Conservation (phyloP, 1,284 basidiomycete genomes). For the Apiotrichum sp. region DNA sequence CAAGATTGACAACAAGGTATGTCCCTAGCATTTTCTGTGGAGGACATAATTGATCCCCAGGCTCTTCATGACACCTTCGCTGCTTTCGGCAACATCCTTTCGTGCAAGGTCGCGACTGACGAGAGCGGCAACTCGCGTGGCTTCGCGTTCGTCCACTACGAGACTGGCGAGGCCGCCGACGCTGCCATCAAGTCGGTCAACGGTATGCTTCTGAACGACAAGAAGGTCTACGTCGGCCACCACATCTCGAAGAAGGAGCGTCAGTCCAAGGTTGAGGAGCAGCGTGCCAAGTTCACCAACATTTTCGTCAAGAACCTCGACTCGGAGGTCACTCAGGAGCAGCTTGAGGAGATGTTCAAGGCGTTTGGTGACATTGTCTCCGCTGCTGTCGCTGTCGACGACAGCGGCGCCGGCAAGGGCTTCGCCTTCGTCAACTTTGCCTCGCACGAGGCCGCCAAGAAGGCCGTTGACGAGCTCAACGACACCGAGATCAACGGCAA, state of each 20-base stretch:
- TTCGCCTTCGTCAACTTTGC: slow-evolving; percentile 99
- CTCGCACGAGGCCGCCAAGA: slow-evolving; percentile 82
- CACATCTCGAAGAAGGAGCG: slow-evolving; percentile 98
- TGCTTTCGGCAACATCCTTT: slow-evolving; percentile 96
- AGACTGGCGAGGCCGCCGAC: slow-evolving; percentile 93
- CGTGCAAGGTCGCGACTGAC: slow-evolving; percentile 98
- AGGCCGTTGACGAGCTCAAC: slow-evolving; percentile 84
- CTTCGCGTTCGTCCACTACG: slow-evolving; percentile 80
- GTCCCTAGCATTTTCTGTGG: slow-evolving; percentile 11
- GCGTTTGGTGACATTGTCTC: slow-evolving; percentile 84
- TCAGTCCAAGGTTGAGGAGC: slow-evolving; percentile 96
- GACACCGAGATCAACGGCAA: slow-evolving; percentile 80
- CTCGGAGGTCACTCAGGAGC: slow-evolving; percentile 70
- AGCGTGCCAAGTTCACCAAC: slow-evolving; percentile 95
- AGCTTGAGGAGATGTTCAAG: slow-evolving; percentile 78
- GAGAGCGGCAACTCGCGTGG: slow-evolving; percentile 88
- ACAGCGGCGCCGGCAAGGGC: slow-evolving; percentile 80
- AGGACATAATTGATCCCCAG: slow-evolving; percentile 41
- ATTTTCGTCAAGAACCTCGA: slow-evolving; percentile 98
- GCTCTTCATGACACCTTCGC: slow-evolving; percentile 99
- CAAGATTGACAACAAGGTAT: slow-evolving; percentile 95
- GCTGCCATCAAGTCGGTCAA: slow-evolving; percentile 97
- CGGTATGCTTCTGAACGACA: slow-evolving; percentile 98
- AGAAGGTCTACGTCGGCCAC: slow-evolving; percentile 97
- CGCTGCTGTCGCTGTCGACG: slow-evolving; percentile 71